Base-by-base conservation (phyloP, 208 protist genomes). In the Vickermania ingenoplastis region DNA sequence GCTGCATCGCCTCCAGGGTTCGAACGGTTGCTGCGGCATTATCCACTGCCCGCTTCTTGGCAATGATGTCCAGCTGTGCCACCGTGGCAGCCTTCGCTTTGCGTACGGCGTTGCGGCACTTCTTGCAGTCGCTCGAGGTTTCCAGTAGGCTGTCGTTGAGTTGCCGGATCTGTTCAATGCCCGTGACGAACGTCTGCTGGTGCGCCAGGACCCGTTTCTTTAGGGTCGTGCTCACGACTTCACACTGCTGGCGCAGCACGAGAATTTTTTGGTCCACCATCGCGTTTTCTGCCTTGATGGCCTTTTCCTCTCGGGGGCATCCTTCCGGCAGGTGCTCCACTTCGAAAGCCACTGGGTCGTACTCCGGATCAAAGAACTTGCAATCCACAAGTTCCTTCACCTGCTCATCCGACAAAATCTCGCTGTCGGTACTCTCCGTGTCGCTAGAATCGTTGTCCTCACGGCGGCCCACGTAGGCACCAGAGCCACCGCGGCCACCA, bases 101-200 rank as follows among this genome's bases (percentile, higher is more conserved):
- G 21, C 83, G 79, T 31, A 94, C 73, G 5, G 74, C 74, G 28
- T 67, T 70, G 13, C 87, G 73, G 0, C 78, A 69, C 59, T 91
- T 89, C 45, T 87, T 94, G 63, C 87, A 90, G 56, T 91, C 83
- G 55, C 80, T 90, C 3, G 83, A 90, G 26, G 87, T 89, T 53
- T 82, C 72, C 29, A 91, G 65, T 1, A 94, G 73, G 27, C 69
- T 67, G 63, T 90, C 79, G 62, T 94, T 94, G 17, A 94, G 64
- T 21, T 65, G 53, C 5, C 72, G 65, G 58, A 94, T 88, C 36
- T 89, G 69, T 60, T 83, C 81, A 11, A 88, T 75, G 45, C 83
- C 87, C 41, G 62, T 73, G 24, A 94, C 81, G 52, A 94, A 91
- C 31, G 67, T 71, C 28, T 80, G 71, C 50, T 89, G 72, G 57